Percentiles rank a stretch among this genome's conserved stretches.
These are phyloP conservation scores for Fraxinus sp. DNA, from an alignment of 305 asterid genomes.

Conservation along the genomic window DNA sequence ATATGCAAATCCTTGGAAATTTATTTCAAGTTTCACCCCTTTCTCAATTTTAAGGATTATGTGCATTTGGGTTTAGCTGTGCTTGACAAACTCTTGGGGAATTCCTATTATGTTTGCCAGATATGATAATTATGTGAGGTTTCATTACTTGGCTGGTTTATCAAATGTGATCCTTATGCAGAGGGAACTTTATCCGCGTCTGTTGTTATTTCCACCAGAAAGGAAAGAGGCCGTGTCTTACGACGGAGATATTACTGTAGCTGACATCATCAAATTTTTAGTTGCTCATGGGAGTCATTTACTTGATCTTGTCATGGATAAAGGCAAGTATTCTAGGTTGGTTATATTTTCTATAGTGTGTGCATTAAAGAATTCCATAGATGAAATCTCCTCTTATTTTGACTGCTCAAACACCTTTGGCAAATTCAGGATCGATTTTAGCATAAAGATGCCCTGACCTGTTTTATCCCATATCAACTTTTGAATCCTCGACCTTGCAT, in stretches of 20 bases:
- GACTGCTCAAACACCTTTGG: slow-evolving; percentile 17
- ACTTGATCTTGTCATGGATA: slow-evolving; percentile 46
- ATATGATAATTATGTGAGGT: background rate
- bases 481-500: slow-evolving; percentile 5
- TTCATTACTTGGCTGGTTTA: slow-evolving; percentile 19
- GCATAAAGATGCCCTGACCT: background rate
- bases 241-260: slow-evolving; percentile 69
- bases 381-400: slow-evolving; percentile 12
- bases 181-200: slow-evolving; percentile 83
- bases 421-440: slow-evolving; percentile 15
- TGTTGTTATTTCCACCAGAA: slow-evolving; percentile 77
- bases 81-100: background rate
- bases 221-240: slow-evolving; percentile 56
- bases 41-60: background rate
- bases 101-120: slow-evolving; percentile 7
- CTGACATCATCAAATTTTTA: slow-evolving; percentile 69
- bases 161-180: slow-evolving; percentile 44
- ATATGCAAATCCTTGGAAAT: background rate
- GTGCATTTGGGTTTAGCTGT: background rate
- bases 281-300: slow-evolving; percentile 65
- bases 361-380: slow-evolving; percentile 13
- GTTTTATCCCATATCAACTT: slow-evolving; percentile 3
- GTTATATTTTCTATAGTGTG: slow-evolving; percentile 6
- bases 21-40: background rate
- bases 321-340: slow-evolving; percentile 47